Base-by-base conservation (phyloP, 2,329 filamentous ascomycete genomes). In the Colletotrichum magnum region DNA sequence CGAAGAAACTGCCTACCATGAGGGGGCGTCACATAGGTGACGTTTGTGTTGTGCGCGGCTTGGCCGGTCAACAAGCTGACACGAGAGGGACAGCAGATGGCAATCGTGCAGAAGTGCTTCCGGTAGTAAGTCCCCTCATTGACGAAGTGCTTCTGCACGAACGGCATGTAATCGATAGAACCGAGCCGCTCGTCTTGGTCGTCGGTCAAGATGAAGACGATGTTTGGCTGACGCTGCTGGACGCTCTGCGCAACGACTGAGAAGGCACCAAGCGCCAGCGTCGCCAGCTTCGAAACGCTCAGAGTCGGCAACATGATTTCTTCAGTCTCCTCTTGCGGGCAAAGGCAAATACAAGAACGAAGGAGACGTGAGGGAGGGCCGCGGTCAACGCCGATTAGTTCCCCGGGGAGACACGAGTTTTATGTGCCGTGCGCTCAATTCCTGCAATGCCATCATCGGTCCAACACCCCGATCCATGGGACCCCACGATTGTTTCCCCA, bases 11-110 rank as follows among this genome's bases (percentile, higher is more conserved):
- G 24, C 57, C 39, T 79, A 85, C 87, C 88, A 71, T 89, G 86
- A 4, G 88, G 89, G 16, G 88, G 82, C 36, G 58, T 72, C 0
- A 88, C 82, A 54, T 86, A 81, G 0, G 91, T 93, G 1, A 93
- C 89, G 72, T 93, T 93, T 0, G 90, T 92, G 72, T 92, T 93
- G 73, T 93, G 91, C 0, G 90, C 89, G 6, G 88, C 85, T 74
- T 87, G 88, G 0, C 91, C 91, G 0, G 90, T 92, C 85, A 86
- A 89, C 1, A 93, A 77, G 15, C 86, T 88, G 2, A 91, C 91
- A 2, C 91, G 83, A 0, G 90, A 89, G 0, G 91, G 91, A 72
- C 91, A 93, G 76, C 91, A 93, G 0, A 92, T 77, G 0, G 91
- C 84, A 0, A 89, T 88, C 0, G 91, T 93, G 72, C 89, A 91